Evolutionary conservation across 345 rosid species (phyloP), one percentile per base, ranked within the genome.

Genomic region (Leavenworthia alabamica): DNA sequence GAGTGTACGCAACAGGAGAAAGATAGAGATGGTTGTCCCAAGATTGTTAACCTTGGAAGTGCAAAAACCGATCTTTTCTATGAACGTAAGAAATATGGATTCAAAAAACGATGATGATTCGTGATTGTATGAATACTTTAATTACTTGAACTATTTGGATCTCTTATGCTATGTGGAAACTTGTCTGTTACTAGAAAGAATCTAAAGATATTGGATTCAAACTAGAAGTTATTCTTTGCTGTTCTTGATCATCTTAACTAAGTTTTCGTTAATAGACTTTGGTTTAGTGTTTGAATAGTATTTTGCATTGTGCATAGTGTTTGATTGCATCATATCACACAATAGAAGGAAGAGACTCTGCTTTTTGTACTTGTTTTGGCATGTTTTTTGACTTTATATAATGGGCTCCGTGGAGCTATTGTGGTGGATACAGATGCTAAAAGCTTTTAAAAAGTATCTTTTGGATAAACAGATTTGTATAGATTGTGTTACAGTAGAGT

Each of bases 1-100:
- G 90, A 82, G 76, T 84, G 90, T 65, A 82, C 88, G 0, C 90
- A 80, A 35, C 90, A 82, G 71, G 90, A 80, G 77, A 83, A 83
- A 68, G 79, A 77, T 47, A 77, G 84, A 48, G 89, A 84, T 72
- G 89, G 84, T 9, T 84, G 86, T 29, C 84, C 86, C 0, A 83
- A 83, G 68, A 81, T 83, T 17, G 78, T 83, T 8, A 83, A 83
- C 49, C 77, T 83, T 26, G 89, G 89, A 17, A 84, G 89, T 62
- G 83, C 86, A 0, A 84, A 81, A 71, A 84, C 89, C 0, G 84
- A 84, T 66, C 56, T 79, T 5, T 81, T 81, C 64, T 84, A 81
- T 13, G 86, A 81, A 17, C 76, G 85, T 27, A 84, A 84, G 74
- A 84, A 84, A 37, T 81, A 81, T 58, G 86, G 86, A 8, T 84